Percentiles rank a stretch among this genome's conserved stretches.
Evolutionary conservation across 2,329 filamentous ascomycete genomes (phyloP).

Genomic region (Periconia digitata): DNA sequence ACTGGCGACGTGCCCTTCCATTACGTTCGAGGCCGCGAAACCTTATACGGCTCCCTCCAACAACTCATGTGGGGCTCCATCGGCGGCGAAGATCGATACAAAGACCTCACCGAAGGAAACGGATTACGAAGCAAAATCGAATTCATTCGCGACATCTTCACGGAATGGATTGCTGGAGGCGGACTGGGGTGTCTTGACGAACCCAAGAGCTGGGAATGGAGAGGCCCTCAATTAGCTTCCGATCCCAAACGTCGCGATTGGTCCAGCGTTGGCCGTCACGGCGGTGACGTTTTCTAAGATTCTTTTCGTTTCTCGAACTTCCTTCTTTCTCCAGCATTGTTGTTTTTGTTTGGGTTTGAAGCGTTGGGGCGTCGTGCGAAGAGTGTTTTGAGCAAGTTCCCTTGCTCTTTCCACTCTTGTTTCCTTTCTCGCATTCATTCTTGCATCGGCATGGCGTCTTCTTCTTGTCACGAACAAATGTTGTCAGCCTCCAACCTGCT

Average conservation of each 20-base stretch:
- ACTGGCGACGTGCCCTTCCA: constrained; percentile 65
- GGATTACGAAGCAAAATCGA: constrained; percentile 72
- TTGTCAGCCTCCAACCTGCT: no score
- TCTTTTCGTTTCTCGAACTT: no score
- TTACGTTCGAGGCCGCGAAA: constrained; percentile 68
- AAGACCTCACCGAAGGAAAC: constrained; percentile 67
- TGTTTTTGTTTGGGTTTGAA: no score
- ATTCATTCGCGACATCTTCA: constrained; percentile 68
- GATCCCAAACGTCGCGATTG: constrained; percentile 50
- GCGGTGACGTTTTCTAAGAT: constrained; percentile 47
- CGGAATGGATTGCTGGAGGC: constrained; percentile 70
- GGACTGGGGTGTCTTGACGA: constrained; percentile 61
- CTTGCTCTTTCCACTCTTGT: no score
- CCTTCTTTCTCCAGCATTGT: no score
- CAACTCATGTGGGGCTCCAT: constrained; percentile 66
- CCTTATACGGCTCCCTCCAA: constrained; percentile 71
- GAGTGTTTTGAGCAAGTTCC: no score
- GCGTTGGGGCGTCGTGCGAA: no score
- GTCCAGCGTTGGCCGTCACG: constrained; percentile 52
- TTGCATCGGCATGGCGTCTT: no score
- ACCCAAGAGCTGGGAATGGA: constrained; percentile 45
- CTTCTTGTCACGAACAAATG: no score
- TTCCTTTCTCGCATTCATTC: no score
- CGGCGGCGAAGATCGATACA: constrained; percentile 51
- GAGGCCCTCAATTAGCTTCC: constrained; percentile 44